These are phyloP conservation scores for Alternaria novae-zelandiae DNA, from an alignment of 2,329 filamentous ascomycete genomes.

Conservation along the genomic window DNA sequence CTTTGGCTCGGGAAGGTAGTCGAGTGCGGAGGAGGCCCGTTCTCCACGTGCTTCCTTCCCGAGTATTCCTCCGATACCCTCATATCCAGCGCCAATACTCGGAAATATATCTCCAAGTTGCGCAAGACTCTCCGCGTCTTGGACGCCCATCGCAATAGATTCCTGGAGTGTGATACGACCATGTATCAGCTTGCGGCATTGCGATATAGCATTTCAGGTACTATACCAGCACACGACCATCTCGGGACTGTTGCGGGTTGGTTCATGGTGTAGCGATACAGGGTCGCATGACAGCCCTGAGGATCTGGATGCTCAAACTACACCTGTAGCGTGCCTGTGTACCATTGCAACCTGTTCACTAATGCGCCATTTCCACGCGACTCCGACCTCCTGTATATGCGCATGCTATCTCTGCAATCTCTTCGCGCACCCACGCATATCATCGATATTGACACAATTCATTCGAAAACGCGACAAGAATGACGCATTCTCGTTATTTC, in stretches of 20 bases:
- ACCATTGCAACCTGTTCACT: neutral
- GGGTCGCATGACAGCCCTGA: neutral
- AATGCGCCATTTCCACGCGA: neutral
- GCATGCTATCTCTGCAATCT: slow-evolving; percentile 2
- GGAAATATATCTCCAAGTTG: neutral
- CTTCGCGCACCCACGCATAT: neutral
- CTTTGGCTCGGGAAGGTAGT: neutral
- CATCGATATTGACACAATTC: slow-evolving; percentile 1
- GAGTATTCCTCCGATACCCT: neutral
- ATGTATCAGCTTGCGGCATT: neutral
- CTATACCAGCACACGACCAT: neutral
- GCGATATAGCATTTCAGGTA: neutral
- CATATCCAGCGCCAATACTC: neutral
- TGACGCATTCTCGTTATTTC: slow-evolving; percentile 3
- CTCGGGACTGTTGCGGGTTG: neutral
- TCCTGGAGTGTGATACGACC: neutral
- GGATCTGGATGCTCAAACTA: neutral
- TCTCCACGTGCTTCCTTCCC: neutral
- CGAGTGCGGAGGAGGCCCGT: neutral
- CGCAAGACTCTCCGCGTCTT: neutral
- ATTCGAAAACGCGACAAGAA: neutral
- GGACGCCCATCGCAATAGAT: neutral
- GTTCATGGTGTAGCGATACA: neutral
- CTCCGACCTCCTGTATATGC: neutral
- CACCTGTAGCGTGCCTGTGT: neutral